Base-by-base conservation (phyloP, 106 monocot species). In the Narthecium ossifragum region DNA sequence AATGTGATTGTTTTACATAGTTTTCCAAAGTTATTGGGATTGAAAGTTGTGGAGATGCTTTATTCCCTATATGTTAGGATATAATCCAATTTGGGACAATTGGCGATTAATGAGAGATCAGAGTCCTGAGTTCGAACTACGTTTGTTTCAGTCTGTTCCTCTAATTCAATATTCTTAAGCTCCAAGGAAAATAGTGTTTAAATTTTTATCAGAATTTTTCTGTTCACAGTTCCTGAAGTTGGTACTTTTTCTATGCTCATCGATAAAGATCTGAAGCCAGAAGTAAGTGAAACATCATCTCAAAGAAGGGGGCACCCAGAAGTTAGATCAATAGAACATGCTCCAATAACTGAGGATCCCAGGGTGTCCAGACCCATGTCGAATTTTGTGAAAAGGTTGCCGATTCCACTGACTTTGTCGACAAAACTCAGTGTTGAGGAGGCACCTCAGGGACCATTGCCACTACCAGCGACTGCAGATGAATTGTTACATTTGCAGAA, bases 361-460 rank as follows among this genome's bases (percentile, higher is more conserved):
- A 59, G 63, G 43, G 13, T 39, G 20, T 21, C 72, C 20, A 75
- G 87, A 14, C 87, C 79, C 1, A 25, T 22, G 26, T 83, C 87
- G 31, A 82, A 69, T 30, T 88, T 88, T 47, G 78, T 69, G 39
- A 81, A 70, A 38, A 87, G 37, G 49, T 87, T 78, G 17, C 86
- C 82, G 15, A 79, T 88, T 43, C 73, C 69, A 14, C 25, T 31
- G 33, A 21, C 67, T 30, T 11, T 45, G 24, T 26, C 38, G 29
- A 13, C 23, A 22, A 23, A 49, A 45, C 53, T 62, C 13, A 31
- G 32, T 28, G 36, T 2, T 31, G 50, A 61, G 14, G 41, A 61
- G 33, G 53, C 12, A 11, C 0, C 32, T 24, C 47, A 54, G 30
- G 46, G 46, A 46, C 37, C 14, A 25, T 20, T 27, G 46, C 2